These are phyloP conservation scores for Bacterosira constricta DNA, from an alignment of 108 stramenopile species.

Conservation along the genomic window DNA sequence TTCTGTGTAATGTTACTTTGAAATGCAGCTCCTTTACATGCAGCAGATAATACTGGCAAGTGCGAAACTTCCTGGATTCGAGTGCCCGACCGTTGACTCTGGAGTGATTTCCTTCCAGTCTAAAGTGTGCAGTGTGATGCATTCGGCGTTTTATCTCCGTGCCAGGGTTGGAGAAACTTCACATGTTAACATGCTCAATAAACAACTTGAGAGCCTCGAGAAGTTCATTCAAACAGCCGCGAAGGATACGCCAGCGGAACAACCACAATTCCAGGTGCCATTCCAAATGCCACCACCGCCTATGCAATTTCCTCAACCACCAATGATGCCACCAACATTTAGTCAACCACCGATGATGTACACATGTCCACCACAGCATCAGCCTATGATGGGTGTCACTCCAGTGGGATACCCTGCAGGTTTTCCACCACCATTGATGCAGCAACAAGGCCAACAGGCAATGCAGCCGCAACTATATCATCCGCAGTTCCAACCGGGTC, in stretches of 20 bases:
- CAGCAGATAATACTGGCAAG: conserved; percentile 75
- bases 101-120: conserved; percentile 59
- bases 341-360: conserved; percentile 25
- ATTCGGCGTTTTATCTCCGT: conserved; percentile 85
- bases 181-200: conserved; percentile 69
- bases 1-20: neutral
- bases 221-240: conserved; percentile 31
- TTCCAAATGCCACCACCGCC: conserved; percentile 23
- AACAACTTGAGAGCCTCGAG: conserved; percentile 64
- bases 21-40: conserved; percentile 55
- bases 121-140: conserved; percentile 79
- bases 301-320: conserved; percentile 31
- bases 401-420: neutral
- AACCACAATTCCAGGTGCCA: conserved; percentile 5
- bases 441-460: conserved; percentile 15
- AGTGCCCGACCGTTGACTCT: conserved; percentile 81
- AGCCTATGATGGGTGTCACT: neutral
- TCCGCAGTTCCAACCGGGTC: neutral
- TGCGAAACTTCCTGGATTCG: conserved; percentile 72
- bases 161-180: conserved; percentile 68
- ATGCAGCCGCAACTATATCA: conserved; percentile 13
- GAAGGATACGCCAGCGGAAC: conserved; percentile 12
- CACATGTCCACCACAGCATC: conserved; percentile 17
- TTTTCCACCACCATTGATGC: conserved; percentile 13
- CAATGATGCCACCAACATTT: conserved; percentile 15